Base-by-base conservation (phyloP, 345 rosid genomes). In the Pistacia vera region DNA sequence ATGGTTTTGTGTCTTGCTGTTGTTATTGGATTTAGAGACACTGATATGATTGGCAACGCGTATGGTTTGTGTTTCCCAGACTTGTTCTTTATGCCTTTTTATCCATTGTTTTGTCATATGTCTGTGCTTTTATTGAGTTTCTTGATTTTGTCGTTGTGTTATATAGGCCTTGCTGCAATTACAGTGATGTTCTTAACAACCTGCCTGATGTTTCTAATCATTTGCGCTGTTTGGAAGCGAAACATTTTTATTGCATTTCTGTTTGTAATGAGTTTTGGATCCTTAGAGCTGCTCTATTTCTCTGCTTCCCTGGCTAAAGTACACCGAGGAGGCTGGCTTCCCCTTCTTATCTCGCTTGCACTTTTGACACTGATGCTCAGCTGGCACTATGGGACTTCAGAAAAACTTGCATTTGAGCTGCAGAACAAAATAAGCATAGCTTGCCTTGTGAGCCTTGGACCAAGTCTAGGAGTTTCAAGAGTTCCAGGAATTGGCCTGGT, bases 181-280 rank as follows among this genome's bases (percentile, higher is more conserved):
- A 76, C 81, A 30, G 83, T 82, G 18, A 80, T 83, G 86, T 57
- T 80, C 60, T 80, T 83, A 0, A 83, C 83, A n/a, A 83, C 83
- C 55, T 80, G 69, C 61, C 57, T 83, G 66, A 83, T 80, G 81
- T 80, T 72, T 70, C 66, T 80, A 36, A 66, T 77, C 68, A 80
- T 83, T 48, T 73, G 75, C 41, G 22, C 76, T 51, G 66, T 74
- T 46, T 77, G 81, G 83, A 74, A 63, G 76, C 64, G 35, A 63
- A 66, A 71, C n/a, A 33, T 67, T 20, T 30, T 77, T 48, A 48
- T 46, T 18, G 86, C 80, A 16, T 63, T 74, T n/a, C 67, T 46
- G 20, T 80, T 83, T 57, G 55, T 74, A 9, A 20, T 77, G 4
- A 48, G 71, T 62, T 83, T 83, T 10, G 86, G 83, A 62, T 74